phyloP scores from a whole-genome alignment of 177 flowering plant species.

The Telopea speciosissima region DNA sequence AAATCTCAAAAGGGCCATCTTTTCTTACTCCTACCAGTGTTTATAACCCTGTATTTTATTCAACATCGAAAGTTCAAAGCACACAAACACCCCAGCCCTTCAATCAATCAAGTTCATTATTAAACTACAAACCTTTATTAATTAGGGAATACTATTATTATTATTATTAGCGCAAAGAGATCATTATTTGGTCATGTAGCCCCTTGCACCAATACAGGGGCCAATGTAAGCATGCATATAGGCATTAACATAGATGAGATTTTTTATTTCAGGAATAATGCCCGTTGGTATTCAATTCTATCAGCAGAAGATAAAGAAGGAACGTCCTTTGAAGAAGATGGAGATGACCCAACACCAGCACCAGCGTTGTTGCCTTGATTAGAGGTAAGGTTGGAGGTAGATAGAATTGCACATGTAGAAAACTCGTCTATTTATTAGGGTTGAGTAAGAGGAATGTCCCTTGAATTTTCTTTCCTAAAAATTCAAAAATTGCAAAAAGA shows the following conservation, averaged over 20 bases:
- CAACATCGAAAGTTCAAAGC: background rate
- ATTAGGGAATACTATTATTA: no score
- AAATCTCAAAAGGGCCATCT: background rate
- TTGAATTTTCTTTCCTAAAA: no score
- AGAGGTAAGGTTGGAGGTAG: slow-evolving; percentile 44
- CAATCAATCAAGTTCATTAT: background rate
- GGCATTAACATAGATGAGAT: no score
- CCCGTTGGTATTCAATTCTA: slow-evolving; percentile 81
- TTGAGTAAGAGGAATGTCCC: no score
- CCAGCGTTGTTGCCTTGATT: slow-evolving; percentile 17
- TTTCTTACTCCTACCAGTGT: slow-evolving; percentile 10
- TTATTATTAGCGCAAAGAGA: no score
- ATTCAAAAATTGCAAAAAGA: no score
- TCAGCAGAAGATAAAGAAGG: slow-evolving; percentile 71
- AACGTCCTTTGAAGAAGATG: slow-evolving; percentile 50
- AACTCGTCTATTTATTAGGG: no score
- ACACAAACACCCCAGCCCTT: background rate
- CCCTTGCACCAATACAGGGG: no score
- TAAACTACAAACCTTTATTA: no score
- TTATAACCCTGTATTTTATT: background rate
- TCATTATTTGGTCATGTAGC: no score
- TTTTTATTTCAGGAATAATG: background rate
- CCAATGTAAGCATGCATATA: no score
- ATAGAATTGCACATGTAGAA: no score
- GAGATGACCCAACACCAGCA: slow-evolving; percentile 34